These are phyloP conservation scores for Rhododendron ovatum DNA, from an alignment of 148 eudicot genomes.

Conservation along the genomic window DNA sequence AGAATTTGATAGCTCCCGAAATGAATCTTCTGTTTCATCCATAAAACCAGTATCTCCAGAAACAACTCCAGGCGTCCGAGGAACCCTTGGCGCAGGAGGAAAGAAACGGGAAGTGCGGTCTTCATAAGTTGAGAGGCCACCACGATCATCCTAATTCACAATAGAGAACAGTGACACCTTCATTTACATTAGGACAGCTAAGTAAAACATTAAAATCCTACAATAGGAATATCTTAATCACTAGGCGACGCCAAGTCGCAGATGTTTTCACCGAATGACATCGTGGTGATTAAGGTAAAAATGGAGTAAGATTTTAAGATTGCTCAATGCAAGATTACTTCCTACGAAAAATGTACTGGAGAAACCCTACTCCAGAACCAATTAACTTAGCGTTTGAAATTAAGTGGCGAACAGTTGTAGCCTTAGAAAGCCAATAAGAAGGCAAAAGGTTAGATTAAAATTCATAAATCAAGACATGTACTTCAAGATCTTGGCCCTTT, in stretches of 20 bases:
- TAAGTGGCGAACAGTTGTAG: not conserved
- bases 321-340: not conserved
- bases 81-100: constrained; percentile 89
- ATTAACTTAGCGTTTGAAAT: not conserved
- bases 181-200: not conserved
- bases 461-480: no score
- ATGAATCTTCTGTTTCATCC: constrained; percentile 77
- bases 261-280: not conserved
- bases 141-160: constrained; percentile 40
- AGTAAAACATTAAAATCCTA: not conserved
- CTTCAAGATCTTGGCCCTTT: not conserved
- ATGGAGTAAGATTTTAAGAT: not conserved
- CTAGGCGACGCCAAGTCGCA: not conserved
- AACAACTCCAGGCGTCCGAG: constrained; percentile 76
- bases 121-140: constrained; percentile 52
- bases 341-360: not conserved
- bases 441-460: not conserved
- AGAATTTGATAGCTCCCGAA: constrained; percentile 63
- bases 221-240: not conserved
- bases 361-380: not conserved
- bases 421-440: not conserved
- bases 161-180: not conserved
- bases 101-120: constrained; percentile 93
- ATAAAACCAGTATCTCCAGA: constrained; percentile 73
- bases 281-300: not conserved